Evolutionary conservation across 169 alveolate species (phyloP), one percentile per base, ranked within the genome.

Genomic region (Babesia ovata): DNA sequence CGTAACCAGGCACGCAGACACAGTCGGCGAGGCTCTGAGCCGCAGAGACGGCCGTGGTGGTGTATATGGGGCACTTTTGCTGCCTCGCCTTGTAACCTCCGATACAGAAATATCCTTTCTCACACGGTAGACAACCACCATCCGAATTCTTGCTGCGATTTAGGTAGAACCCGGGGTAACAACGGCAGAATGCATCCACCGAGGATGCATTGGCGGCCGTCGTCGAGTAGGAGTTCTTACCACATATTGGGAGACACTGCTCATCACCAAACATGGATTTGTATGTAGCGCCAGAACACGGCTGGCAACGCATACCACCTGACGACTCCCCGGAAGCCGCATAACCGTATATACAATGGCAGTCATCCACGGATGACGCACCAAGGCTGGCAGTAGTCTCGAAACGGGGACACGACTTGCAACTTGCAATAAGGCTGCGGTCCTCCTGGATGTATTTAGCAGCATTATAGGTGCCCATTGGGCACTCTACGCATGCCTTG

Each of bases 321-420:
- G 70, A 54, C 14, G 56, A 29, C 39, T 4, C 2, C 1, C 11
- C 50, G 22, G 53, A 67, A 24, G 69, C 56, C 36, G 75, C 65
- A 49, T 79, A 86, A 19, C 94, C 94, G 44, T 79, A 76, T 61
- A 89, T 84, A 53, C 96, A 92, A 36, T 73, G 63, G 36, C 96
- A 92, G 33, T 83, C 85, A 17, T 70, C 88, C 26, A 44, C 63
- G 50, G 93, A 85, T 45, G 57, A 65, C 13, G 96, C 60, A 2
- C 94, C 92, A 36, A 39, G 59, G 19, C 78, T 70, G 17, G 61
- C 57, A 4, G 95, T 92, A 28, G 87, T 56, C 42, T 76, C 67
- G 65, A 81, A 33, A 46, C 26, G 24, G 53, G 77, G 79, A 56
- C 89, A 84, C n/a, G 49, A 58, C 26, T 36, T 85, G 67, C 94